phyloP scores from a whole-genome alignment of 1,284 basidiomycete genomes.

The Fomitopsis pinicola region DNA sequence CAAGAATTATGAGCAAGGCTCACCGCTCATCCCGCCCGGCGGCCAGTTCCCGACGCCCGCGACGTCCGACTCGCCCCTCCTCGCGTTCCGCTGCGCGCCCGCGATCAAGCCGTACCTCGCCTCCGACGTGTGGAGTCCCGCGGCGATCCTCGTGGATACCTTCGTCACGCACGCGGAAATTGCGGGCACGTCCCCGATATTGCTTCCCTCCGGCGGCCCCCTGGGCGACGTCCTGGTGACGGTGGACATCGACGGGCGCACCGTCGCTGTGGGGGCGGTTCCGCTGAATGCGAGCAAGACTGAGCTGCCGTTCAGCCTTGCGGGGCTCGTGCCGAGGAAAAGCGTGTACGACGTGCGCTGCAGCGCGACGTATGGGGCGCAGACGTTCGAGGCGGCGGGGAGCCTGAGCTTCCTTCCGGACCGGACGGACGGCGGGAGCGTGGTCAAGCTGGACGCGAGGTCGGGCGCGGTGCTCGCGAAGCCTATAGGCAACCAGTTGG shows the following conservation, averaged over 20 bases:
- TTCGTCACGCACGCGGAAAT: constrained; percentile 48
- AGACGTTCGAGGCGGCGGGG: constrained; percentile 45
- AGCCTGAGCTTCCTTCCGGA: constrained; percentile 55
- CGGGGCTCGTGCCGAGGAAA: constrained; percentile 37
- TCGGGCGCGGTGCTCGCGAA: constrained; percentile 65
- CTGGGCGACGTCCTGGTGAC: constrained; percentile 32
- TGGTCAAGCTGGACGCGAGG: constrained; percentile 67
- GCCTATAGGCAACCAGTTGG: constrained; percentile 42
- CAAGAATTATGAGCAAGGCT: constrained; percentile 56
- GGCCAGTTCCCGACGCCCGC: constrained; percentile 56
- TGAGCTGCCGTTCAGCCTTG: constrained; percentile 47
- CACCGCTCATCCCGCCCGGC: constrained; percentile 49
- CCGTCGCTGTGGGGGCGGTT: constrained; percentile 39
- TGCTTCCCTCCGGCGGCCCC: constrained; percentile 26
- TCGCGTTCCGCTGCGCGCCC: constrained; percentile 66
- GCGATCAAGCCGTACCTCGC: constrained; percentile 66
- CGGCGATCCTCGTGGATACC: constrained; percentile 54
- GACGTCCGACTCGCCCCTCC: constrained; percentile 44
- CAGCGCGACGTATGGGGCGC: constrained; percentile 33
- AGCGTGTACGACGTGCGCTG: constrained; percentile 51
- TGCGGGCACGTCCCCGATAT: constrained; percentile 42
- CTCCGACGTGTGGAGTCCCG: constrained; percentile 37
- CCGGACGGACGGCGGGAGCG: constrained; percentile 39
- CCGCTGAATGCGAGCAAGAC: constrained; percentile 50
- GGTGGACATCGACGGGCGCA: constrained; percentile 36